Base-by-base conservation (phyloP, 1,284 basidiomycete genomes). In the Ganoderma multipileum region DNA sequence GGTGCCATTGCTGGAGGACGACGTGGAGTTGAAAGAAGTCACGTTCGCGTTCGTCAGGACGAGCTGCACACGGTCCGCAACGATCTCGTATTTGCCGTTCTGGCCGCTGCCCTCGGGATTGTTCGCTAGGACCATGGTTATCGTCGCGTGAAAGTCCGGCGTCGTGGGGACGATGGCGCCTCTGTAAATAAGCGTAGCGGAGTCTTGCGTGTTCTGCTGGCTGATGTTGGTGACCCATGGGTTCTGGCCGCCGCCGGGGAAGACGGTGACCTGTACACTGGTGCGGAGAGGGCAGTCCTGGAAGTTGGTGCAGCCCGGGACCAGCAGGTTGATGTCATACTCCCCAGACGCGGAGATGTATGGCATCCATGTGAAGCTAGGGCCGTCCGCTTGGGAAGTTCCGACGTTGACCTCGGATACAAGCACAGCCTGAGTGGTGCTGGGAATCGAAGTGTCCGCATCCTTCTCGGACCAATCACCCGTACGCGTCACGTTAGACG, bases 311-410 rank as follows among this genome's bases (percentile, higher is more conserved):
- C 97, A 99, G 14, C 97, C 97, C 0, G 97, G 97, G 30, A 97
- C 87, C 68, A 94, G 86, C 66, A 99, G 79, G 80, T 91, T 93
- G 73, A 98, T 86, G 60, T 93, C 87, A 80, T 99, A 99, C 71
- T 89, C 83, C 47, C 96, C 98, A 1, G 94, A 88, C 23, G 94
- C 91, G 0, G 94, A 94, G 28, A 99, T 92, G 76, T 95, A 96
- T 0, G 97, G 95, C 79, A 90, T 87, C 90, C 95, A 98, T 0
- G 94, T 96, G 76, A 98, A 89, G 50, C 88, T 90, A 12, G 95
- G 94, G 20, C 87, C 86, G 54, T 86, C 79, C 0, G 87, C 77
- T 3, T 89, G 70, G 2, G 90, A 77, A 2, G 91, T 91, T 26
- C 89, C 90, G 54, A 93, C 90, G 54, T 85, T 77, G 26, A 96